Evolutionary conservation across 768 basidiomycete species (phyloP).

Genomic region (Rickenella mellea): DNA sequence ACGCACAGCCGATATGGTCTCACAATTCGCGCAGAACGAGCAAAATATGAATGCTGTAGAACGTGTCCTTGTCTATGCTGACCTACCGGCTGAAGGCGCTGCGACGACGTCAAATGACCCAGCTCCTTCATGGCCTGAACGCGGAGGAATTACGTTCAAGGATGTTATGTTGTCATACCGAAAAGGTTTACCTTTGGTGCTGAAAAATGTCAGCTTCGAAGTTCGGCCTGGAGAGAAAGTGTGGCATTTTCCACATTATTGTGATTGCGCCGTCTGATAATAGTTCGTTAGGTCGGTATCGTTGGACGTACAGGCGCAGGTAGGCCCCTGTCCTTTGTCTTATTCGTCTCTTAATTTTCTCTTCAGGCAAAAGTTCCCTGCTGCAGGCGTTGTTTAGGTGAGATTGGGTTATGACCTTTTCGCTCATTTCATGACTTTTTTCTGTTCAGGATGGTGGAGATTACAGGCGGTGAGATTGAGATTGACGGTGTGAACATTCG

Average conservation of each 20-base stretch:
- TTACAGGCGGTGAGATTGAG: conserved; percentile 44
- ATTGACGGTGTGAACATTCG: conserved; percentile 49
- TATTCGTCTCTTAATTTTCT: conserved; percentile 1
- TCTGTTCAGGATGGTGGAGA: conserved; percentile 43
- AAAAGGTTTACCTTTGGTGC: conserved; percentile 51
- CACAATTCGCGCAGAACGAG: conserved; percentile 11
- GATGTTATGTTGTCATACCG: conserved; percentile 53
- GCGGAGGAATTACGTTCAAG: conserved; percentile 45
- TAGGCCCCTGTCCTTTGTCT: conserved; percentile 10
- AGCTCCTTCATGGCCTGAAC: conserved; percentile 36
- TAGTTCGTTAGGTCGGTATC: conserved; percentile 28
- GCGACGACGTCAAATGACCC: conserved; percentile 36
- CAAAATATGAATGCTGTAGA: conserved; percentile 24
- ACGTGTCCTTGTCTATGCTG: conserved; percentile 24
- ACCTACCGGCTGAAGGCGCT: conserved; percentile 24
- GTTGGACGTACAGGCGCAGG: conserved; percentile 41
- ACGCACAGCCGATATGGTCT: conserved; percentile 4
- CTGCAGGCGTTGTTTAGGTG: conserved; percentile 50
- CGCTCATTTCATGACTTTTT: not conserved
- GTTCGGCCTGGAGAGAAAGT: conserved; percentile 55
- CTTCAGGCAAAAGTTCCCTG: conserved; percentile 42
- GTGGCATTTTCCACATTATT: conserved; percentile 11
- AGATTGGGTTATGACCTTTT: conserved; percentile 2
- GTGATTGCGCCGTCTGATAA: not conserved
- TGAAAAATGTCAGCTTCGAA: conserved; percentile 49